Evolutionary conservation across 179 eudicot species (phyloP), one percentile per base, ranked within the genome.

Genomic region (Silene noctiflora): DNA sequence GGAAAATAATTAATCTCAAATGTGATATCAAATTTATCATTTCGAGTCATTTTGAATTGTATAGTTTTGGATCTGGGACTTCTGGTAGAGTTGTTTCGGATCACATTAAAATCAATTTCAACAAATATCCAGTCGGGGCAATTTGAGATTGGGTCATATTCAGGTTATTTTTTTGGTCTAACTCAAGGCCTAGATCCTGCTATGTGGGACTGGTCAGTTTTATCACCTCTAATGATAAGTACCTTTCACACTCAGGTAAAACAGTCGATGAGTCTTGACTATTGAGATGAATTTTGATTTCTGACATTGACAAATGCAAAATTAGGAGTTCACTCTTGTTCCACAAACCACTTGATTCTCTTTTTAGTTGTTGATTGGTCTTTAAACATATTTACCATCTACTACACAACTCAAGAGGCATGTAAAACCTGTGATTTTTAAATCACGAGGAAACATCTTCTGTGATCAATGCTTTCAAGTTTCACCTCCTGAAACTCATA

Each of bases 401-500:
- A 67, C 46, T 72, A 60, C 69, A 72, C 72, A 75, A 12, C 42
- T 39, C 74, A 5, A 53, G 53, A 77, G 55, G 56, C 72, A 63
- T 51, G 51, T 31, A 19, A 76, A 76, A 42, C 11, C 35, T 58
- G 69, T 66, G 17, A 72, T 33, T 20, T 67, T 60, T 48, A 60
- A 29, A 24, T 48, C 70, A 69, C 39, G 70, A 19, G 55, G n/a
- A 51, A 74, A 21, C 17, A 1, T 51, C 62, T 24, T 20, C 6
- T 46, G 19, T 33, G 29, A 2, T 46, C 63, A 25, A 48, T 70
- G 16, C 39, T 61, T 71, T n/a, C n/a, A n/a, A n/a, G n/a, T n/a
- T n/a, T 88, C 83, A 89, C 72, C 88, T 89, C 67, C 87, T 80
- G 85, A 91, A 88, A 84, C 93, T 93, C 33, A 81, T 83, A 33